Evolutionary conservation across 2,329 filamentous ascomycete species (phyloP).

Genomic region (Coniochaeta prunicola): DNA sequence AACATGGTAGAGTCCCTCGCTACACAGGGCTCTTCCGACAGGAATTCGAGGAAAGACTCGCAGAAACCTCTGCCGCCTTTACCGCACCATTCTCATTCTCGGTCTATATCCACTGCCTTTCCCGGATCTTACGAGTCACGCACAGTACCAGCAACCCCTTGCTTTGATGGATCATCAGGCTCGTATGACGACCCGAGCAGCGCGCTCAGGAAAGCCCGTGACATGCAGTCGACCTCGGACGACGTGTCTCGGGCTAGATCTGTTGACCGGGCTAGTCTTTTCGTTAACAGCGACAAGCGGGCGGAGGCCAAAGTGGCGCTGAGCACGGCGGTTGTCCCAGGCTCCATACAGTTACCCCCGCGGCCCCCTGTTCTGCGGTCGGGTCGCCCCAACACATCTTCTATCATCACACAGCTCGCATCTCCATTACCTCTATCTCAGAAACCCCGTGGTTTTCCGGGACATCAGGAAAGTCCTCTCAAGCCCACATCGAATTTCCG

Average conservation of each 20-base stretch:
- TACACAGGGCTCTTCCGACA: not conserved
- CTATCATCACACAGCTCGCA: not conserved
- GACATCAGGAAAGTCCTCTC: constrained; percentile 35
- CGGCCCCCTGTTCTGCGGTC: constrained; percentile 26
- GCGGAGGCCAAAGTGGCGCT: constrained; percentile 56
- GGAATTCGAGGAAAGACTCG: constrained; percentile 17
- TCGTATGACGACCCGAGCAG: constrained; percentile 32
- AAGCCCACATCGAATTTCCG: constrained; percentile 38
- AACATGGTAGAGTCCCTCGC: not conserved
- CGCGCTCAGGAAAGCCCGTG: constrained; percentile 33
- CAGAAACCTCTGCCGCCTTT: constrained; percentile 20
- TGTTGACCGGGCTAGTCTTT: constrained; percentile 48
- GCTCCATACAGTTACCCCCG: constrained; percentile 45
- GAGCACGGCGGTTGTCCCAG: constrained; percentile 54
- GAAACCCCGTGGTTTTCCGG: constrained; percentile 9
- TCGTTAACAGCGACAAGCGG: constrained; percentile 56
- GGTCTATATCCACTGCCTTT: constrained; percentile 36
- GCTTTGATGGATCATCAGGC: constrained; percentile 18
- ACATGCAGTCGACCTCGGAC: constrained; percentile 29
- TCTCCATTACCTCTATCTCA: constrained; percentile 8
- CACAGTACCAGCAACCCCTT: constrained; percentile 29
- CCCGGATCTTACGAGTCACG: constrained; percentile 23
- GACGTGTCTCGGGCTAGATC: constrained; percentile 51
- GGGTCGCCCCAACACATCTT: not conserved
- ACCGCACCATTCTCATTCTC: constrained; percentile 31